Conservation (phyloP, 495 filamentous ascomycete genomes). For the Penicillium paradoxum region DNA sequence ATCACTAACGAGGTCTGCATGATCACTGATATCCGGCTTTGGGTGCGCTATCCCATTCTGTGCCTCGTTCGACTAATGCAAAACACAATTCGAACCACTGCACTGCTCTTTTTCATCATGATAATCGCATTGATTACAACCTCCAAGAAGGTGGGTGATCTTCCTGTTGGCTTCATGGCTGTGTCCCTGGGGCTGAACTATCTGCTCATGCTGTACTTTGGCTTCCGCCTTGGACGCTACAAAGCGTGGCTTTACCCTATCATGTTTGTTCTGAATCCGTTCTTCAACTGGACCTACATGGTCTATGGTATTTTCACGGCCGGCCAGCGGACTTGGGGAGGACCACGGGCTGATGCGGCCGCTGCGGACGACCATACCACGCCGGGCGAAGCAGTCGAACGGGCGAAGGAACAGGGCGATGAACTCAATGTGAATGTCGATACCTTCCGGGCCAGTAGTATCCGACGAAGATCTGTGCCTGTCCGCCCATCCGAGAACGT, state of each 20-base stretch:
- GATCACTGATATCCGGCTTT: constrained; percentile 89
- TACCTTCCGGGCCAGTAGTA: constrained; percentile 69
- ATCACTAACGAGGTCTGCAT: constrained; percentile 99
- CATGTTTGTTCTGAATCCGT: constrained; percentile 94
- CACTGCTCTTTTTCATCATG: constrained; percentile 94
- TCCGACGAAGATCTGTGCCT: constrained; percentile 50
- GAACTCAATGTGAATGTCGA: constrained; percentile 91
- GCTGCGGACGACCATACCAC: constrained; percentile 74
- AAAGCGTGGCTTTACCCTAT: constrained; percentile 93
- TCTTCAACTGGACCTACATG: constrained; percentile 99
- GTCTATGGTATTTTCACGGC: constrained; percentile 85
- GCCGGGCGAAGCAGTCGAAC: constrained; percentile 75
- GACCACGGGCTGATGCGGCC: constrained; percentile 87
- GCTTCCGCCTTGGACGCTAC: constrained; percentile 74
- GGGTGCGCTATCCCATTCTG: constrained; percentile 88
- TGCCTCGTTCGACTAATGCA: constrained; percentile 87
- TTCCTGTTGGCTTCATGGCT: constrained; percentile 91
- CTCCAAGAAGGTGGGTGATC: constrained; percentile 65
- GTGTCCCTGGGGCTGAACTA: constrained; percentile 96
- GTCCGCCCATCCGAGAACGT: constrained; percentile 69
- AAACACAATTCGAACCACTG: constrained; percentile 94
- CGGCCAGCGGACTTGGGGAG: constrained; percentile 94
- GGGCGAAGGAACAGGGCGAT: constrained; percentile 73
- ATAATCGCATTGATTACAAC: constrained; percentile 83
- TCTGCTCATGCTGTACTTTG: constrained; percentile 95